These are phyloP conservation scores for Heliamphora pulchella DNA, from an alignment of 179 eudicot genomes.

Conservation along the genomic window DNA sequence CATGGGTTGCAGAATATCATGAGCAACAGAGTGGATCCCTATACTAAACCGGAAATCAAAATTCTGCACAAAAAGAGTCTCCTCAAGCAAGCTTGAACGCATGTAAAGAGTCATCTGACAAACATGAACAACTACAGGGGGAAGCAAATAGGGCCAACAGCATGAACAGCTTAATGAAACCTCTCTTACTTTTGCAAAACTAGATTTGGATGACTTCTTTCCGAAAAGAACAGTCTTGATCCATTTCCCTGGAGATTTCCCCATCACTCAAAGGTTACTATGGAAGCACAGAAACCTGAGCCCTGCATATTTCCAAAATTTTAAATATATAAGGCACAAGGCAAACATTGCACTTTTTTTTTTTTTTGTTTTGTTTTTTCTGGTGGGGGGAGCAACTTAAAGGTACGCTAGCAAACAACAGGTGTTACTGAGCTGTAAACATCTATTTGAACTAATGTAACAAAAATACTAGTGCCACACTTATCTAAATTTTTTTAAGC, in stretches of 20 bases:
- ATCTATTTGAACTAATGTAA: neutral
- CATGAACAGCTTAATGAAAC: constrained; percentile 9
- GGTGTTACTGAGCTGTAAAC: neutral
- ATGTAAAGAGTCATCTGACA: neutral
- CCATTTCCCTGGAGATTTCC: constrained; percentile 73
- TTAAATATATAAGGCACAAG: neutral
- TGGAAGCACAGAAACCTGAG: neutral
- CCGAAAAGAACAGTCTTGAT: constrained; percentile 57
- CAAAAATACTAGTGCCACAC: neutral
- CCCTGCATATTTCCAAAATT: neutral
- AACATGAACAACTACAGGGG: neutral
- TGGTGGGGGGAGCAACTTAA: neutral
- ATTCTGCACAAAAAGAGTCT: neutral
- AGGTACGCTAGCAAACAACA: neutral
- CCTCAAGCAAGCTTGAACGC: neutral
- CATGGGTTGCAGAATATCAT: neutral
- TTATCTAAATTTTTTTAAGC: neutral
- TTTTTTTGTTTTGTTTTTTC: too few species aligned
- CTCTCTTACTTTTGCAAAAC: constrained; percentile 34
- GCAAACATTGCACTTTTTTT: neutral
- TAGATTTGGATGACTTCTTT: constrained; percentile 49
- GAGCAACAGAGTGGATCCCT: neutral
- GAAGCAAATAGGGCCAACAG: neutral
- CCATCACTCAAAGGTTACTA: constrained; percentile 29
- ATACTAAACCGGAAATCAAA: neutral